Evolutionary conservation across 306 rosid genomes (phyloP), one percentile per base, ranked within the genome.

Genomic region (Crataegus laevigata): DNA sequence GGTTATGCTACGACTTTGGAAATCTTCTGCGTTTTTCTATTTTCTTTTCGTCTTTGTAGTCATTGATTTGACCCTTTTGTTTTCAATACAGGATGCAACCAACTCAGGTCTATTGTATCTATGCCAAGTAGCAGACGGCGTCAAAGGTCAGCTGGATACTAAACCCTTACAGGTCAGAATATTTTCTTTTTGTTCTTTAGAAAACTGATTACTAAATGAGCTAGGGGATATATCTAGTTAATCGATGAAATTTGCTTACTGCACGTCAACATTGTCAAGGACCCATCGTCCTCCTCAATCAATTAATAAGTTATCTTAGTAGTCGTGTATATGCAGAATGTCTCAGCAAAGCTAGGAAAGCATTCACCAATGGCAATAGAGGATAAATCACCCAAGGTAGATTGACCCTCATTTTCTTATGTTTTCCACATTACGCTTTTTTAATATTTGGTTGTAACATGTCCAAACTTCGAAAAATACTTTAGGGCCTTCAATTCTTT

Each of bases 401-500:
- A n/a, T 30, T 19, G 11, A 57, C 68, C 54, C 19, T 58, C 13
- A 0, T 55, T 64, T 26, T 30, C 63, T 68, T 38, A 38, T 30
- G 40, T 13, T 43, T 4, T 38, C 58, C 8, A 15, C 54, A 10
- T 11, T 8, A 38, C 30, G 24, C 17, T 54, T 15, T 30, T 69
- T 50, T 26, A 5, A 5, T 12, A 34, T 34, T 64, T 40, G 13
- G 47, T n/a, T 15, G 54, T 74, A 68, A 69, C 66, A 17, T 55
- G 32, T 12, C 24, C 8, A 14, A 2, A 69, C 36, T 8, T 63
- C 50, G 43, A 30, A 18, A 12, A 34, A 21, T 15, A 51, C n/a
- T 61, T 45, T 87, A 87, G 91, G 91, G 91, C 38, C 88, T 87
- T 24, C 87, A 80, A 66, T 87, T 84, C 80, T 32, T 87, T 42